Base-by-base conservation (phyloP, 176 grass and related monocot species). In the Oryza australiensis region DNA sequence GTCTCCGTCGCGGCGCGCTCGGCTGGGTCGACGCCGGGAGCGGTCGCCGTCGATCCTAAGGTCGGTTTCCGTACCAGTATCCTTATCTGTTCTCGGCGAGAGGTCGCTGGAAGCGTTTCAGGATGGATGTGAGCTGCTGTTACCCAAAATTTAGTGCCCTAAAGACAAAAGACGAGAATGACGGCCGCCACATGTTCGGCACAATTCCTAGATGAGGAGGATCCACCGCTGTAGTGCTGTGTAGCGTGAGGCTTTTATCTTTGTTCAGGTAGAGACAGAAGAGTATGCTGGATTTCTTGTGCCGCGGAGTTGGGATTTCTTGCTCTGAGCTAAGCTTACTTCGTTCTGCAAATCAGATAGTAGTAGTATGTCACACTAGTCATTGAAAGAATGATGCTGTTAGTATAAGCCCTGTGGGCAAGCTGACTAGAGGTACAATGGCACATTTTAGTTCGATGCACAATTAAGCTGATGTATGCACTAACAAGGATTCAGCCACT, bases 41-140 rank as follows among this genome's bases (percentile, higher is more conserved):
- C 23, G 29, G 4, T 70, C 26, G 62, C 70, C 23, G 38, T 75
- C 38, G 53, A 82, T 68, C 11, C 72, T 8, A 35, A 82, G 85
- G 85, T 87, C 37, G 9, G 20, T 20, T 45, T 26, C 3, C 24
- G 9, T 16, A 34, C 43, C 24, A 60, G 14, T 33, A 1, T 40
- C 5, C 1, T 1, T 8, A 3, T 41, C 49, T 16, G 11, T 45
- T 45, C 8, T 55, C 14, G 51, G 9, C 32, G 30, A 26, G 14
- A 9, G 55, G 55, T 35, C 0, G 7, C 8, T 2, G 55, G n/a
- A 59, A 23, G 55, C 55, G 8, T 23, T 59, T 59, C n/a, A 3
- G n/a, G 9, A 11, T 3, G 20, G 55, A 60, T n/a, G 49, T 22
- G 49, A 15, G 15, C 1, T 51, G 2, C 48, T 51, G 48, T 48